Conservation (phyloP, 495 filamentous ascomycete species). For the Xylaria grammica region DNA sequence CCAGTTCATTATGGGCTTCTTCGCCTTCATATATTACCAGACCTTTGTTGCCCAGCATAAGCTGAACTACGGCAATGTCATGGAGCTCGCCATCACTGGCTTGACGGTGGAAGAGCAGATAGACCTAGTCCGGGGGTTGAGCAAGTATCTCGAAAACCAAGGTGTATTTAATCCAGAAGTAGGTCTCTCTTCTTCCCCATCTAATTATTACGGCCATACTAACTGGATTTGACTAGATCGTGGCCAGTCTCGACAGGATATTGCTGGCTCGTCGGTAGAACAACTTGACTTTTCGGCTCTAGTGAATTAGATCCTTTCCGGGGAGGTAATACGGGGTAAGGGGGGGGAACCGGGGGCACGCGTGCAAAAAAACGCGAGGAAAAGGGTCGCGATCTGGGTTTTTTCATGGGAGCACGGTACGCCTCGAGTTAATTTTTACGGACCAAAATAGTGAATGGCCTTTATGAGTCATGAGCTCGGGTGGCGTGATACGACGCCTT, state of each 20-base stretch:
- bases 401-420: not conserved
- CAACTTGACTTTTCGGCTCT: not conserved
- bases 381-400: not conserved
- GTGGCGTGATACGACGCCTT: not conserved
- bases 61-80: conserved; percentile 78
- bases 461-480: not conserved
- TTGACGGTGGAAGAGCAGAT: conserved; percentile 83
- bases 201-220: not conserved
- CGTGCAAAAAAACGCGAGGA: not conserved
- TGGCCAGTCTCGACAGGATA: conserved; percentile 35
- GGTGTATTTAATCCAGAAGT: conserved; percentile 70
- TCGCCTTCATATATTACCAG: conserved; percentile 97
- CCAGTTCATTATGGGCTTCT: conserved; percentile 99
- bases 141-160: conserved; percentile 87
- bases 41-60: conserved; percentile 92
- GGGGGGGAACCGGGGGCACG: not conserved
- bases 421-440: no score
- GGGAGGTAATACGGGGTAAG: not conserved
- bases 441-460: not conserved
- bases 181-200: conserved; percentile 27
- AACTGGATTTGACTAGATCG: conserved; percentile 22
- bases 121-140: conserved; percentile 81
- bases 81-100: conserved; percentile 87
- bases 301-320: conserved; percentile 7
- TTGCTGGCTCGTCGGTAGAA: conserved; percentile 32